Evolutionary conservation across 208 protist species (phyloP).

Genomic region (Wallacemonas sp.): DNA sequence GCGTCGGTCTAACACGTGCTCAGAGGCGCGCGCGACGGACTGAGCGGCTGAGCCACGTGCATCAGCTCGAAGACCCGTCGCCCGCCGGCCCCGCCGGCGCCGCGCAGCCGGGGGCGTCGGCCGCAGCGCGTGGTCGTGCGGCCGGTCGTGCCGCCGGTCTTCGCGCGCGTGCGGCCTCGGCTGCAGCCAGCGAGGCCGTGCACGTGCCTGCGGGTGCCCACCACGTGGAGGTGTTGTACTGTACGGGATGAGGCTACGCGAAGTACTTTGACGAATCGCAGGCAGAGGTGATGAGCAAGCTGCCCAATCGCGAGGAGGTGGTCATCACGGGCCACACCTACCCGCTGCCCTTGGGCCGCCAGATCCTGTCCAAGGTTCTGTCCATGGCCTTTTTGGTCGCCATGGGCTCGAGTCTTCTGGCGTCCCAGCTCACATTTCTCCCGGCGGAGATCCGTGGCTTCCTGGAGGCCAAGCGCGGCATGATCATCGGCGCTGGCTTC

Average conservation of each 20-base stretch:
- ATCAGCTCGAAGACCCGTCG: not conserved
- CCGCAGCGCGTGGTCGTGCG: not conserved
- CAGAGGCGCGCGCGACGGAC: conserved; percentile 1
- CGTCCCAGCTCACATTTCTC: conserved; percentile 35
- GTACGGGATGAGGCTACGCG: conserved; percentile 78
- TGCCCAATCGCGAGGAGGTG: conserved; percentile 44
- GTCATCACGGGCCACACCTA: conserved; percentile 47
- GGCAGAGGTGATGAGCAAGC: conserved; percentile 31
- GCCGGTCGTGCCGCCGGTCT: not conserved
- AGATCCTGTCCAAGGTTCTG: conserved; percentile 32
- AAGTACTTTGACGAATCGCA: conserved; percentile 76
- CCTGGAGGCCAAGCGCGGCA: conserved; percentile 38
- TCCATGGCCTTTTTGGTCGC: conserved; percentile 38
- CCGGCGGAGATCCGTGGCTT: conserved; percentile 33
- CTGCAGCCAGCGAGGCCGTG: not conserved
- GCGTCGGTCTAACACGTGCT: not conserved
- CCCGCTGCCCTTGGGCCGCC: conserved; percentile 41
- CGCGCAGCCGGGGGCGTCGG: not conserved
- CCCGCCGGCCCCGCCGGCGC: no score
- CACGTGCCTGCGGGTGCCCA: conserved; percentile 17
- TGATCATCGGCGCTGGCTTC: conserved; percentile 54
- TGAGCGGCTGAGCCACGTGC: conserved; percentile 1
- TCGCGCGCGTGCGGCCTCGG: not conserved
- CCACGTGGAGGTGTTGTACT: conserved; percentile 54
- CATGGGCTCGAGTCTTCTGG: conserved; percentile 37